Evolutionary conservation across 495 filamentous ascomycete genomes (phyloP).

Genomic region (Penicillium roqueforti): DNA sequence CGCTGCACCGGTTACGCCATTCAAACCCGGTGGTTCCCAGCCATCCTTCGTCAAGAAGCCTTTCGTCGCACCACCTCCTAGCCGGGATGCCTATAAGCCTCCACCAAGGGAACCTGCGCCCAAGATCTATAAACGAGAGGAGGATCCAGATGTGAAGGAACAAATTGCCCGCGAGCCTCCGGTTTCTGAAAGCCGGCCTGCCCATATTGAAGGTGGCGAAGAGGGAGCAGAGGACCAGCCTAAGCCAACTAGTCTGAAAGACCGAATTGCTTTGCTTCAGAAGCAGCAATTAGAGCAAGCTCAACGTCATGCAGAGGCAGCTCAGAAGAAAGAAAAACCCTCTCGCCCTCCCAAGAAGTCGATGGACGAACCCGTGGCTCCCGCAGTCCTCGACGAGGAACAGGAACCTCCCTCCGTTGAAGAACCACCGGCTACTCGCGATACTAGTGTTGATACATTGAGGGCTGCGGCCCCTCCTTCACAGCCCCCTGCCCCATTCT

Average conservation of each 20-base stretch:
- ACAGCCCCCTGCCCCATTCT: constrained; percentile 40
- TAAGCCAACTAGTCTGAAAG: constrained; percentile 88
- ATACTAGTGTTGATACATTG: constrained; percentile 56
- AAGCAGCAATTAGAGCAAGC: constrained; percentile 90
- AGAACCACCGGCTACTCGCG: constrained; percentile 30
- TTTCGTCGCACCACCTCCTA: constrained; percentile 95
- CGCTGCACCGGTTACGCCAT: constrained; percentile 78
- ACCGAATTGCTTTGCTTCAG: constrained; percentile 87
- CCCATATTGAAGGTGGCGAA: constrained; percentile 49
- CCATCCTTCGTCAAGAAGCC: constrained; percentile 90
- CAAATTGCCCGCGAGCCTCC: constrained; percentile 44
- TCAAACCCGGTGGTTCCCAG: constrained; percentile 67
- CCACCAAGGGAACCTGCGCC: constrained; percentile 61
- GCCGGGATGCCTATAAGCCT: constrained; percentile 86
- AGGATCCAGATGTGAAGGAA: constrained; percentile 77
- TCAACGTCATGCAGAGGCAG: constrained; percentile 69
- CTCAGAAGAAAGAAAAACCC: constrained; percentile 84
- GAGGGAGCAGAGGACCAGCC: constrained; percentile 65
- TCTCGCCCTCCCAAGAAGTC: constrained; percentile 77
- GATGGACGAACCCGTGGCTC: constrained; percentile 50
- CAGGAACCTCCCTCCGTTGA: constrained; percentile 47
- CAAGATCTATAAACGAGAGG: constrained; percentile 81
- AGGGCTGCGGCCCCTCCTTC: constrained; percentile 41
- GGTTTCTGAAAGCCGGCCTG: constrained; percentile 52
- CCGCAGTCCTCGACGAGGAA: constrained; percentile 26